These are phyloP conservation scores for Simplicillium aogashimaense DNA, from an alignment of 2,329 filamentous ascomycete genomes.

Conservation along the genomic window DNA sequence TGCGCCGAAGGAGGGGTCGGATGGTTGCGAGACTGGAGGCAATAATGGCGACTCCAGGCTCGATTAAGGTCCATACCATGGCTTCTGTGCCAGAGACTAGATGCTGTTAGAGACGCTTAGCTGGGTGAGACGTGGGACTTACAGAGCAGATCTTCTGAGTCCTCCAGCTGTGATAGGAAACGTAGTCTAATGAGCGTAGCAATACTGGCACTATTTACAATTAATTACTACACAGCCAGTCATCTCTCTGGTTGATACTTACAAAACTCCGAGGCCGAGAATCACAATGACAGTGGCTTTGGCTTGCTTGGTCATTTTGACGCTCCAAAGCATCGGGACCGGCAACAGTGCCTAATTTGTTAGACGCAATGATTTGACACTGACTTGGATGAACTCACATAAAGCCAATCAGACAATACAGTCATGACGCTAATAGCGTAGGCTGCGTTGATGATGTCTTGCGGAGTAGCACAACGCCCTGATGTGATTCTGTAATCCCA, in stretches of 20 bases:
- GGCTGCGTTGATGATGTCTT: slow-evolving; percentile 35
- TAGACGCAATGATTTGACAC: neutral
- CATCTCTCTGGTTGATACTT: slow-evolving; percentile 9
- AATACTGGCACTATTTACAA: slow-evolving; percentile 33
- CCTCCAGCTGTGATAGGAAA: slow-evolving; percentile 33
- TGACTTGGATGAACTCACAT: slow-evolving; percentile 20
- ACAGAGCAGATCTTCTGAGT: slow-evolving; percentile 38
- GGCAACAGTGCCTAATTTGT: slow-evolving; percentile 33
- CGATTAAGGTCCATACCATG: slow-evolving; percentile 47
- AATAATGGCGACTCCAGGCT: slow-evolving; percentile 44
- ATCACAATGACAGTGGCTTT: slow-evolving; percentile 41
- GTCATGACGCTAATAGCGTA: slow-evolving; percentile 43
- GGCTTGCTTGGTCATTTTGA: slow-evolving; percentile 41
- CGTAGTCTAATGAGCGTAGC: slow-evolving; percentile 43
- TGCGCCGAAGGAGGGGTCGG: slow-evolving; percentile 39
- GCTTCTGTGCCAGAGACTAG: slow-evolving; percentile 38
- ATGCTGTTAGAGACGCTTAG: neutral
- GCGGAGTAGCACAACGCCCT: slow-evolving; percentile 30
- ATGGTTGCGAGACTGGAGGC: slow-evolving; percentile 45
- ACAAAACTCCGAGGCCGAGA: slow-evolving; percentile 41
- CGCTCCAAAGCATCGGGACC: slow-evolving; percentile 43
- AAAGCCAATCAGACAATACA: slow-evolving; percentile 44
- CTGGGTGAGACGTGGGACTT: slow-evolving; percentile 12
- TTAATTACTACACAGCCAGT: neutral
- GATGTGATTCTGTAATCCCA: slow-evolving; percentile 40